These are phyloP conservation scores for Psidium friedrichsthalianum DNA, from an alignment of 345 rosid species.

Conservation along the genomic window DNA sequence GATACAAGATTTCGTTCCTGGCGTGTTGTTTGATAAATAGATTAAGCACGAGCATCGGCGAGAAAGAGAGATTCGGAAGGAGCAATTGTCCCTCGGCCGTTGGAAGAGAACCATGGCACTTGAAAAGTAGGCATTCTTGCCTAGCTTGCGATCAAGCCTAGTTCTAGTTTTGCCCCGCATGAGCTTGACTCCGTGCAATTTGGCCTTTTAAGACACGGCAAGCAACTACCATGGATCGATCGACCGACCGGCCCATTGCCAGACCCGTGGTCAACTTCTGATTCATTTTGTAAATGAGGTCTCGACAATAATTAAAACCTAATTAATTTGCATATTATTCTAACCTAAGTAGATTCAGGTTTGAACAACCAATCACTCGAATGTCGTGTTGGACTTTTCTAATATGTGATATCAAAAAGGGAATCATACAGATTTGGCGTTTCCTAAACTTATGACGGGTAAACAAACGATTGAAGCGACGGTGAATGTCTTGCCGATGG, in stretches of 20 bases:
- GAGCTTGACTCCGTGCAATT: not conserved
- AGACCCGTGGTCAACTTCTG: not conserved
- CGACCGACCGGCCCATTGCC: not conserved
- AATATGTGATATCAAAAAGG: too few relatives aligned
- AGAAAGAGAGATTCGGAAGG: not conserved
- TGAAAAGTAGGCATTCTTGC: not conserved
- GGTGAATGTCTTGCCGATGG: not conserved
- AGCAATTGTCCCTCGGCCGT: not conserved
- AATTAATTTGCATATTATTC: not conserved
- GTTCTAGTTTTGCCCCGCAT: not conserved
- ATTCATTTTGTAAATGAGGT: not conserved
- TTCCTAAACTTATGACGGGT: not conserved
- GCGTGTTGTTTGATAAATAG: not conserved
- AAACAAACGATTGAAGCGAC: not conserved
- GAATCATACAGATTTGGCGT: too few relatives aligned
- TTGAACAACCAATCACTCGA: too few relatives aligned
- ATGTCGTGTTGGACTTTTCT: too few relatives aligned
- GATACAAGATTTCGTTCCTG: not conserved
- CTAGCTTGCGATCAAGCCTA: not conserved
- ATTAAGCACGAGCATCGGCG: not conserved
- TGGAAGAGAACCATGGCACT: not conserved
- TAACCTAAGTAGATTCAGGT: not conserved
- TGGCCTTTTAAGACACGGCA: not conserved
- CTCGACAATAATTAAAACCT: not conserved
- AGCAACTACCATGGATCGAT: not conserved